Base-by-base conservation (phyloP, 2,329 filamentous ascomycete species). In the Pseudogymnoascus sp. region DNA sequence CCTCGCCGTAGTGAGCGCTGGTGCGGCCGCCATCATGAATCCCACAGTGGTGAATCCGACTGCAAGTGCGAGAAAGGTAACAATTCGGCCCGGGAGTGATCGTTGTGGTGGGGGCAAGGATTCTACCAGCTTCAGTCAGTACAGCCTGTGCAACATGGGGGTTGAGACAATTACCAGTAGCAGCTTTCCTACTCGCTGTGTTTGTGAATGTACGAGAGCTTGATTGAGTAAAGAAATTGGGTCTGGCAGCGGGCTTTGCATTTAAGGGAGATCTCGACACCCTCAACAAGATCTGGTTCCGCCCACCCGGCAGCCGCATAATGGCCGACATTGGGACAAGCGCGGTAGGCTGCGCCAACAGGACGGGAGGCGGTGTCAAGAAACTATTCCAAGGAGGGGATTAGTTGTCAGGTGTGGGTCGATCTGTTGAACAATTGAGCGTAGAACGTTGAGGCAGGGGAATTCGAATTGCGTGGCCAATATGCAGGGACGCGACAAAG, bases 21-120 rank as follows among this genome's bases (percentile, higher is more conserved):
- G 83, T 9, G 76, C 74, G 65, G 79, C 76, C 59, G 81, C 77
- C 77, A 87, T 84, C 65, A 75, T 71, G 76, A 86, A 81, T 65
- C 85, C 85, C 33, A 76, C 64, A 12, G 75, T 70, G 22, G 76
- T 76, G 70, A 79, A 81, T 66, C 79, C 67, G 63, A 83, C 60
- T 36, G 76, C 74, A 63, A 83, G 74, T 61, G 75, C 74, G 65
- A 81, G 61, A 68, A 81, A 68, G 33, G 76, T 75, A 63, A 80
- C 69, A 62, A 77, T 73, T 59, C 80, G 76, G 65, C 76, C 73
- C 57, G 79, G 64, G 43, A 79, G 68, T 35, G 79, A 74, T 37
- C 75, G 74, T 60, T 65, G 65, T 35, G 66, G 64, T 12, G 65
- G 65, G 14, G 65, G 47, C 18, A 41, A 28, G 22, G 50, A 36